Conservation (phyloP, 345 rosid species). For the Aquilaria yunnanensis region DNA sequence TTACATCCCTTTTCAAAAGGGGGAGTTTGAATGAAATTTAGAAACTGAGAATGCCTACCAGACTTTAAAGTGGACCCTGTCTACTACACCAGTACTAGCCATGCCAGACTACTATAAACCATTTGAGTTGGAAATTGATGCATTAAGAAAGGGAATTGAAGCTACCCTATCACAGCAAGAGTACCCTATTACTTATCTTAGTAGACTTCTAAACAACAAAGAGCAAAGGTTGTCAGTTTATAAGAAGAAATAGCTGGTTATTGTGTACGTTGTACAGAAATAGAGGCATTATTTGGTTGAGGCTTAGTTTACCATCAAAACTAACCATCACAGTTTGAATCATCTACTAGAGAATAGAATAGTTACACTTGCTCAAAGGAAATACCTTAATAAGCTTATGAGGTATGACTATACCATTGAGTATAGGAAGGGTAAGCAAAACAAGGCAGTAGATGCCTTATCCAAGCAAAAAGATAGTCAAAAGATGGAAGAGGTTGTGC, state of each 20-base stretch:
- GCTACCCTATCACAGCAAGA: background rate
- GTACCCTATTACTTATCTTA: background rate
- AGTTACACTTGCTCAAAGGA: background rate
- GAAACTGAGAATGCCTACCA: background rate
- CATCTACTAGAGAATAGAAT: background rate
- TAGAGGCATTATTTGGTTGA: background rate
- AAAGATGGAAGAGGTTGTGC: too few species aligned
- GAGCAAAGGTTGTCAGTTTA: background rate
- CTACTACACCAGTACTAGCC: background rate
- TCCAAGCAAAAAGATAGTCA: background rate
- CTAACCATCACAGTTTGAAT: background rate
- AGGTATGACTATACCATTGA: background rate
- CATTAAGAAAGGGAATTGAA: background rate
- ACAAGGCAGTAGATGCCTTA: background rate
- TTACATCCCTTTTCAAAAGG: background rate
- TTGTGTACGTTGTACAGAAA: background rate
- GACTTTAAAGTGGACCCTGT: background rate
- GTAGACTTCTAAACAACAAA: background rate
- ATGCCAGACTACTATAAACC: background rate
- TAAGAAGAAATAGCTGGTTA: background rate
- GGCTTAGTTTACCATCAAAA: background rate
- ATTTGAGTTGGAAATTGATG: background rate
- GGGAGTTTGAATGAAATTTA: background rate
- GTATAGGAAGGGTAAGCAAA: background rate
- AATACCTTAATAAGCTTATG: background rate